Evolutionary conservation across 805 yeast genomes (phyloP), one percentile per base, ranked within the genome.

Genomic region (Tetrapisispora arboricola): DNA sequence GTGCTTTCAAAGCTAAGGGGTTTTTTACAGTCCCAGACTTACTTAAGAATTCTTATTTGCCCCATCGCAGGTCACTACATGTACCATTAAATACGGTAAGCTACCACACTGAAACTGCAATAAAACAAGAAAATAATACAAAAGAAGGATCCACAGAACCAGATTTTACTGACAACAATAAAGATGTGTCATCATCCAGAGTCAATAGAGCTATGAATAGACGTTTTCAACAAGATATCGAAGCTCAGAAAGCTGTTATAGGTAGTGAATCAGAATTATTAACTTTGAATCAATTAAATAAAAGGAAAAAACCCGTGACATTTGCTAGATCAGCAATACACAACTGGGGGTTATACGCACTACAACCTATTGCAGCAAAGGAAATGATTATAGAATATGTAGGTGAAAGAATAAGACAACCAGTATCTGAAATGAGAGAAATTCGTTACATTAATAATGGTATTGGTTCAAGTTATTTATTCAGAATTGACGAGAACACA

Each of bases 301-400:
- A 85, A 56, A 73, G 96, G 47, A 84, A 82, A 60, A 90, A 90
- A 55, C 95, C 95, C 0, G 96, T 90, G 8, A 81, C 92, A n/a
- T 88, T 88, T 68, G 96, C 96, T 0, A 71, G 97, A 40, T 87
- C 96, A 2, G 94, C 96, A 0, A 92, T 92, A 54, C 98, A 92
- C 60, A 86, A 90, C 55, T 92, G 98, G 98, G 99, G 99, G 0
- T 65, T 92, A 30, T 92, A 87, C 63, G 98, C 99, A 0, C 66
- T 84, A 53, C 97, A 92, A 54, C 94, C 94, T 2, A 92, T 92
- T 55, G 84, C 86, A n/a, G 94, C 92, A 1, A 83, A 79, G 49
- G 98, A 92, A 61, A 90, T 92, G 96, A 87, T 92, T 54, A 90
- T 92, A 44, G 99, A 92, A 61, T 92, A 92, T 53, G 96, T 92